A percentile compares a stretch with the other conserved stretches of the same genome.
Evolutionary conservation across 192 early-diverging fungal species (phyloP).

Genomic region (Umbelopsis isabellina): DNA sequence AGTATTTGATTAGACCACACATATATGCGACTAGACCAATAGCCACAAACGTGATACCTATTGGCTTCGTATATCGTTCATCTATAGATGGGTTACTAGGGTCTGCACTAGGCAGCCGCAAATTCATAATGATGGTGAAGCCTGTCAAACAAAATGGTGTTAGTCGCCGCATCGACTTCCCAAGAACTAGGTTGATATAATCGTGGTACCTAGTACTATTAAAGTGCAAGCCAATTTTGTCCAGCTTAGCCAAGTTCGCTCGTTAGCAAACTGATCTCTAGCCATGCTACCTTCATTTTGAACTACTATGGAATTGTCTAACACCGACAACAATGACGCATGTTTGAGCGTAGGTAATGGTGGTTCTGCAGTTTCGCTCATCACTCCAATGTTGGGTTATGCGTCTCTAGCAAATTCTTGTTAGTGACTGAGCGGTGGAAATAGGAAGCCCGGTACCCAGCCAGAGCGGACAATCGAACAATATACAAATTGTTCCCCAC

Average conservation of each 20-base stretch:
- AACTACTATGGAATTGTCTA: conserved; percentile 26
- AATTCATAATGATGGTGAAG: conserved; percentile 35
- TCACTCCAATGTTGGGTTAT: neutral
- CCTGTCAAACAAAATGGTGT: conserved; percentile 19
- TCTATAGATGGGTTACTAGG: neutral
- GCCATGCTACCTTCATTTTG: conserved; percentile 36
- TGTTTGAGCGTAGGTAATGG: neutral
- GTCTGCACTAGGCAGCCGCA: conserved; percentile 25
- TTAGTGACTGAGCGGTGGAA: neutral
- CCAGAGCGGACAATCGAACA: neutral
- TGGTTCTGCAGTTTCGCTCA: conserved; percentile 6
- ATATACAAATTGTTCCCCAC: neutral
- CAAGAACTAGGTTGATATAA: neutral
- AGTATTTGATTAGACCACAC: conserved; percentile 30
- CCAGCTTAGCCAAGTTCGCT: conserved; percentile 37
- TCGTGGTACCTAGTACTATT: conserved; percentile 31
- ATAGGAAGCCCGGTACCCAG: neutral
- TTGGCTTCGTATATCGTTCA: neutral
- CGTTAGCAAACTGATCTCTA: conserved; percentile 42
- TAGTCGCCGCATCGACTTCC: neutral
- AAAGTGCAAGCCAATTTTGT: conserved; percentile 37
- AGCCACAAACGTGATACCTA: conserved; percentile 35
- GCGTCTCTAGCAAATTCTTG: neutral
- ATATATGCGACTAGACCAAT: conserved; percentile 29
- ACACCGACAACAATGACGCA: neutral